Evolutionary conservation across 306 rosid genomes (phyloP), one percentile per base, ranked within the genome.

Genomic region (Begonia loranthoides): DNA sequence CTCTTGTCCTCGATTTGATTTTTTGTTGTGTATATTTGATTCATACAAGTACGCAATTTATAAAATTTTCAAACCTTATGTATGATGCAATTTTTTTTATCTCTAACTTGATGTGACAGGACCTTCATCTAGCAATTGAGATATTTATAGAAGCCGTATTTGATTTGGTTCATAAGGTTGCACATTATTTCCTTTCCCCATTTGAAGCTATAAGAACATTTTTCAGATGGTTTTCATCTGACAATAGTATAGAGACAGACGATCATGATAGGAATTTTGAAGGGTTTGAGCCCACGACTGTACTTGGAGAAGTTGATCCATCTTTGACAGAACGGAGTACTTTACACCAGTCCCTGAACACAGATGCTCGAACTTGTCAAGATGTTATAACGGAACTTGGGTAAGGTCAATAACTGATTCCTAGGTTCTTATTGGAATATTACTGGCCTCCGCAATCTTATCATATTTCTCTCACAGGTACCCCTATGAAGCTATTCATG

Each of bases 311-410:
- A 28, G 70, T 65, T 63, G 87, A 64, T 68, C 74, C 79, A 24
- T 54, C 46, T 54, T 77, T 70, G 48, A 54, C 58, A 4, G 76
- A 73, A 70, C 70, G 68, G 68, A 77, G 41, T 48, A 36, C 63
- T 17, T 81, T 77, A 24, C 66, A 64, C 11, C 77, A 76, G 58
- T 65, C 97, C 22, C 63, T 89, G 34, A 89, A 89, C 66, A 89
- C 97, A 4, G 97, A 89, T 67, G 80, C 95, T 12, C 73, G 97
- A 51, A 89, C 97, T 21, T 89, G 97, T 64, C 87, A 82, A 68
- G 97, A 89, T 79, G 97, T 89, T 52, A 89, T 89, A 70, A 81
- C 89, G 2, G 97, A 84, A 63, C 84, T 81, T 56, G 97, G 97
- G 97, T 89, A 77, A 71, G 59, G 64, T 39, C 51, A 55, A 12